Conservation (phyloP, 2,329 filamentous ascomycete genomes). For the Arachnopeziza araneosa region DNA sequence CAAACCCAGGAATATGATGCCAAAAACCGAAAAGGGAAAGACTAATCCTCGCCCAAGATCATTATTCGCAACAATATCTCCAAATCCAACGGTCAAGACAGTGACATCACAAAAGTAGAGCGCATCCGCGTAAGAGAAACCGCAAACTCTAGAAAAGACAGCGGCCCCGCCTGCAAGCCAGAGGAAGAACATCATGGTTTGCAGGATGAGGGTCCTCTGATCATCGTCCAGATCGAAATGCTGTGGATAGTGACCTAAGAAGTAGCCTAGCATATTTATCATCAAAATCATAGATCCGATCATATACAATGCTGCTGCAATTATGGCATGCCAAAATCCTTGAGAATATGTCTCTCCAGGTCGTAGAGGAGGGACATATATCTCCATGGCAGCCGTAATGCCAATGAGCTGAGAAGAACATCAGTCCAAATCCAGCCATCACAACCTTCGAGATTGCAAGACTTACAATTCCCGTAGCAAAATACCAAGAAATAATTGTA, state of each 20-base stretch:
- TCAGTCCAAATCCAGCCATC: not conserved
- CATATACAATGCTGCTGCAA: slow-evolving; percentile 58
- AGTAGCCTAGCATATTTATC: slow-evolving; percentile 65
- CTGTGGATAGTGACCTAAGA: slow-evolving; percentile 62
- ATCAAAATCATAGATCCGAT: slow-evolving; percentile 57
- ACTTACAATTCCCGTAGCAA: slow-evolving; percentile 53
- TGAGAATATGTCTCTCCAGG: slow-evolving; percentile 53
- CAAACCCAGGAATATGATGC: slow-evolving; percentile 64
- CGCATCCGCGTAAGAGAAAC: slow-evolving; percentile 54
- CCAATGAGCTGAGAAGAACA: slow-evolving; percentile 43
- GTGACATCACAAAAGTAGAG: slow-evolving; percentile 58
- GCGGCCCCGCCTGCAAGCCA: slow-evolving; percentile 62
- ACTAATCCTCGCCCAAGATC: slow-evolving; percentile 52
- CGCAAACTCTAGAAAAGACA: slow-evolving; percentile 53
- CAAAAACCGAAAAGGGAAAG: slow-evolving; percentile 62
- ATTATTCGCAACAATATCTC: slow-evolving; percentile 52
- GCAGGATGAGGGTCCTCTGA: slow-evolving; percentile 63
- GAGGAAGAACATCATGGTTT: slow-evolving; percentile 65
- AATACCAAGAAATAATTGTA: slow-evolving; percentile 62
- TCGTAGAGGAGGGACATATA: slow-evolving; percentile 43
- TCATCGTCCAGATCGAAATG: slow-evolving; percentile 61
- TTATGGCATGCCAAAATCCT: slow-evolving; percentile 64
- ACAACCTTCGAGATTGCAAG: slow-evolving; percentile 31
- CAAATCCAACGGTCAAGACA: slow-evolving; percentile 55
- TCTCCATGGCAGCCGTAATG: slow-evolving; percentile 51